Conservation (phyloP, 169 alveolate species). For the Theileria equi region DNA sequence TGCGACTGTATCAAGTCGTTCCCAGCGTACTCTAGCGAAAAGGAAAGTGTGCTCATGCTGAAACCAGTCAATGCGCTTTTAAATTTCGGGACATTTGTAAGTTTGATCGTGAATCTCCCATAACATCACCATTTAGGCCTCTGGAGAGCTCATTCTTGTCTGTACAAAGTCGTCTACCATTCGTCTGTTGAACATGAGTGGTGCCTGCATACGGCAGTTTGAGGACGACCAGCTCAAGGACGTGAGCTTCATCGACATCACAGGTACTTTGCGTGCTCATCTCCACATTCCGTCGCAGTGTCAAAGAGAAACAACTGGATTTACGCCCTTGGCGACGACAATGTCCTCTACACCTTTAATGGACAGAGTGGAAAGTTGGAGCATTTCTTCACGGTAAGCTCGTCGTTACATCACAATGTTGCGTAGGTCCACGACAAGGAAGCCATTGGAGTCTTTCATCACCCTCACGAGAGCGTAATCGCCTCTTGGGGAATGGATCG, state of each 20-base stretch:
- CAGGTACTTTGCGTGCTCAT: slow-evolving; percentile 25
- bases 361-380: slow-evolving; percentile 54
- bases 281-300: slow-evolving; percentile 30
- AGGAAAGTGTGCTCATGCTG: slow-evolving; percentile 11
- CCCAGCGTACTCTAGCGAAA: slow-evolving; percentile 54
- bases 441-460: slow-evolving; percentile 59
- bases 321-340: slow-evolving; percentile 70
- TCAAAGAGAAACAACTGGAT: slow-evolving; percentile 69
- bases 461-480: slow-evolving; percentile 47
- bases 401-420: background rate
- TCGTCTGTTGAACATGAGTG: slow-evolving; percentile 67
- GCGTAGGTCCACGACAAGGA: slow-evolving; percentile 56
- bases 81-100: background rate
- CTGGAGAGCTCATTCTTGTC: slow-evolving; percentile 66
- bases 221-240: slow-evolving; percentile 42
- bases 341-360: slow-evolving; percentile 69
- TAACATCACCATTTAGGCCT: slow-evolving; percentile 38
- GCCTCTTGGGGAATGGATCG: slow-evolving; percentile 63
- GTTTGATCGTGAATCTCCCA: slow-evolving; percentile 6
- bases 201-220: slow-evolving; percentile 61
- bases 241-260: slow-evolving; percentile 41
- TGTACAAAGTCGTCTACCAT: slow-evolving; percentile 70
- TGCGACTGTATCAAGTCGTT: slow-evolving; percentile 69
- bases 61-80: slow-evolving; percentile 39
- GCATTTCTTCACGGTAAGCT: slow-evolving; percentile 51